A percentile compares a stretch with the other conserved stretches of the same genome.
Evolutionary conservation across 768 basidiomycete species (phyloP).

Genomic region (Termitomyces sp.): DNA sequence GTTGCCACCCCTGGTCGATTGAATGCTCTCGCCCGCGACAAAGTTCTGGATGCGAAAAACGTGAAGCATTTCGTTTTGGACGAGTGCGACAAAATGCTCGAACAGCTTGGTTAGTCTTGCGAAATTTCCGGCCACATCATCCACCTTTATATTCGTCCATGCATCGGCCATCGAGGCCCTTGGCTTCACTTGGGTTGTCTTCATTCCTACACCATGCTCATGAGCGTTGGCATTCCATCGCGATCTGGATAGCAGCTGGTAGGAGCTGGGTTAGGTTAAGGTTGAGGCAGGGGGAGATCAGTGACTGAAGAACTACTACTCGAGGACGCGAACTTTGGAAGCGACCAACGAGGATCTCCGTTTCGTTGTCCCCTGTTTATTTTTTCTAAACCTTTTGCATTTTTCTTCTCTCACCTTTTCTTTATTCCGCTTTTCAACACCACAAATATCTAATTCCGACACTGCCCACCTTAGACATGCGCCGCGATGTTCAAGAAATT

Average conservation of each 20-base stretch:
- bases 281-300: slow-evolving; percentile 27
- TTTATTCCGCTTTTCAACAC: slow-evolving; percentile 49
- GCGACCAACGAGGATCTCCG: slow-evolving; percentile 32
- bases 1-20: slow-evolving; percentile 97
- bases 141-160: slow-evolving; percentile 49
- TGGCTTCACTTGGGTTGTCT: slow-evolving; percentile 38
- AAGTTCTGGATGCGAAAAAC: slow-evolving; percentile 89
- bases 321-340: slow-evolving; percentile 30
- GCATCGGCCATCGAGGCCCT: slow-evolving; percentile 28
- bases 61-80: slow-evolving; percentile 99
- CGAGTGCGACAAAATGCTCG: slow-evolving; percentile 99
- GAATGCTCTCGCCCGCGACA: slow-evolving; percentile 94
- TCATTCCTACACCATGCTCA: slow-evolving; percentile 31
- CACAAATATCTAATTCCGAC: slow-evolving; percentile 60
- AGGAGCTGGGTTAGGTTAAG: slow-evolving; percentile 34
- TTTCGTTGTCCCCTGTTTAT: slow-evolving; percentile 14
- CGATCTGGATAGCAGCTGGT: slow-evolving; percentile 33
- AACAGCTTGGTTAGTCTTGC: slow-evolving; percentile 99
- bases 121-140: slow-evolving; percentile 61
- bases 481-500: slow-evolving; percentile 99
- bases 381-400: slow-evolving; percentile 24
- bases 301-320: slow-evolving; percentile 26
- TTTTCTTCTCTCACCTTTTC: slow-evolving; percentile 41
- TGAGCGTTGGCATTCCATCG: slow-evolving; percentile 34
- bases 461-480: slow-evolving; percentile 91